Conservation (phyloP, 1,139 yeast genomes). For the Kluyveromyces sp. region DNA sequence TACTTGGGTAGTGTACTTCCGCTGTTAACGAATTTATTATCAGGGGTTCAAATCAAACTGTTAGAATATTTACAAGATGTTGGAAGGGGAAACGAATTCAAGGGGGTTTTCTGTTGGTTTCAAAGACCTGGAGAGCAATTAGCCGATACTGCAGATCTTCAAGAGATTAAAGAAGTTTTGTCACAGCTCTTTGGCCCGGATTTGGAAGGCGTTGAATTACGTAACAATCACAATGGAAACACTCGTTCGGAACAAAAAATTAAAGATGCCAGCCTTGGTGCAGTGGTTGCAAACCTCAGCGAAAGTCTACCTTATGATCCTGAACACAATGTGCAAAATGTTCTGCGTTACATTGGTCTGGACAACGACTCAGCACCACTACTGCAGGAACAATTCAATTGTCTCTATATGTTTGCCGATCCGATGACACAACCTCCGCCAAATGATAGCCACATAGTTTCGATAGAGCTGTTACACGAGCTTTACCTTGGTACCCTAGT, state of each 20-base stretch:
- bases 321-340: too few species aligned
- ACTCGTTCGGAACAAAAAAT: too few species aligned
- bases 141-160: background rate
- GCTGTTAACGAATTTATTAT: conserved; percentile 10
- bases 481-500: conserved; percentile 41
- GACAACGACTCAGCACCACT: conserved; percentile 17
- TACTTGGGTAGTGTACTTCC: conserved; percentile 15
- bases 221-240: too few species aligned
- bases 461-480: conserved; percentile 49
- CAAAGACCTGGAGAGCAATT: background rate
- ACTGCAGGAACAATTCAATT: conserved; percentile 19
- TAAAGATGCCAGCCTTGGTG: too few species aligned
- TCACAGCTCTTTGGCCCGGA: too few species aligned
- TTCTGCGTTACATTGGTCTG: conserved; percentile 12
- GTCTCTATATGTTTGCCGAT: conserved; percentile 43
- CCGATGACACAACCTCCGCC: conserved; percentile 66
- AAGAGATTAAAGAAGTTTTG: too few species aligned
- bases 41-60: background rate
- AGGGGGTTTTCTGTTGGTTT: conserved; percentile 12
- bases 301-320: too few species aligned
- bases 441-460: conserved; percentile 43
- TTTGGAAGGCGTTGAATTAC: too few species aligned
- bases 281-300: too few species aligned
- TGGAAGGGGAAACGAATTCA: conserved; percentile 11
- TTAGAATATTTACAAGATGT: background rate